Conservation (phyloP, 1,284 basidiomycete species). For the Phylloboletellus chloephorus region DNA sequence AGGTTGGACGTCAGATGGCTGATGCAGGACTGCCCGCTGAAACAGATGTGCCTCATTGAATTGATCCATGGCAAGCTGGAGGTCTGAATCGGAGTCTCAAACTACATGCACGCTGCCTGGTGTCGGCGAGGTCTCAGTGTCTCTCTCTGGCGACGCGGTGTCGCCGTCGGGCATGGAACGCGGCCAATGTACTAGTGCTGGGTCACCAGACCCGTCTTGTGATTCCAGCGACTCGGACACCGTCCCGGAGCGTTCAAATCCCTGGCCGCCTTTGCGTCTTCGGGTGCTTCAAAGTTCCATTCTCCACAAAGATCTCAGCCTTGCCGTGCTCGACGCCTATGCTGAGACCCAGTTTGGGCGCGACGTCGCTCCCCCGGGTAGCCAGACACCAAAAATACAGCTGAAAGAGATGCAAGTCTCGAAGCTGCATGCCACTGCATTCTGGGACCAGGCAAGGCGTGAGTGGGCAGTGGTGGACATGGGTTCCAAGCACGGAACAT, state of each 20-base stretch:
- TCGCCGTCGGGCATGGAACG: too few species aligned
- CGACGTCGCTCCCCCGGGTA: constrained; percentile 48
- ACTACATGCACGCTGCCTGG: too few species aligned
- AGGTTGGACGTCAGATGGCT: not conserved
- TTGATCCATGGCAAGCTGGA: constrained; percentile 41
- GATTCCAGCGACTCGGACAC: constrained; percentile 48
- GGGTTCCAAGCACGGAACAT: constrained; percentile 78
- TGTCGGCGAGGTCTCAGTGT: too few species aligned
- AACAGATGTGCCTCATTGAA: constrained; percentile 45
- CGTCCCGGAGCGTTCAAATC: constrained; percentile 9
- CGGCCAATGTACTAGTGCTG: too few species aligned
- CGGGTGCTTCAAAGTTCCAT: constrained; percentile 48
- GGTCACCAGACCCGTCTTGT: constrained; percentile 44
- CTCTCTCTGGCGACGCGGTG: too few species aligned
- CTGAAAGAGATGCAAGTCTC: constrained; percentile 78
- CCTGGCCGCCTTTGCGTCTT: constrained; percentile 46
- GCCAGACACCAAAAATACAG: constrained; percentile 55
- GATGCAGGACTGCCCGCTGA: not conserved
- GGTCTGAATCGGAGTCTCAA: too few species aligned
- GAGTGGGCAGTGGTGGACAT: constrained; percentile 74
- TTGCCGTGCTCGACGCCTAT: constrained; percentile 60
- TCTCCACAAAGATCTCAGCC: constrained; percentile 43
- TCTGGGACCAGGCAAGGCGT: constrained; percentile 53
- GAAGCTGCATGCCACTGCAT: constrained; percentile 69
- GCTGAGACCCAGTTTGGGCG: constrained; percentile 65